Conservation (phyloP, 768 basidiomycete species). For the Amanita muscaria region DNA sequence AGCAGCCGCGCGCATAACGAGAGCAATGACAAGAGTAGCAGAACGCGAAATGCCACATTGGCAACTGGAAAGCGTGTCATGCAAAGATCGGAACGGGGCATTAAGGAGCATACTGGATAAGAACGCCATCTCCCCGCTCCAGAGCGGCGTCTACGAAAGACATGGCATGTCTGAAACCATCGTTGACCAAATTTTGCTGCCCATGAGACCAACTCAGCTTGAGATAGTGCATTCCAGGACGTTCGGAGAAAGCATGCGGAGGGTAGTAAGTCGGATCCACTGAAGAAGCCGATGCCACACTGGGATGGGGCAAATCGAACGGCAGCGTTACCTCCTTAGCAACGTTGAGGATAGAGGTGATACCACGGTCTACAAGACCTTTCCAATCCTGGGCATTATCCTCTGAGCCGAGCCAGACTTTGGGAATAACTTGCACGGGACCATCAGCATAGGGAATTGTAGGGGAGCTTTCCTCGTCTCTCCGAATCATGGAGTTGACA, state of each 20-base stretch:
- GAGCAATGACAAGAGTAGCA: slow-evolving; percentile 82
- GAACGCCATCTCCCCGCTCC: slow-evolving; percentile 66
- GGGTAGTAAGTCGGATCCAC: slow-evolving; percentile 57
- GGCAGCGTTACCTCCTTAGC: slow-evolving; percentile 84
- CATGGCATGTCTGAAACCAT: slow-evolving; percentile 77
- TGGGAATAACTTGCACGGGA: slow-evolving; percentile 77
- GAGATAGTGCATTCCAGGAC: slow-evolving; percentile 80
- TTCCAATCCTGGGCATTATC: slow-evolving; percentile 85
- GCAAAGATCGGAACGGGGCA: slow-evolving; percentile 16
- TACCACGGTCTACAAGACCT: slow-evolving; percentile 58
- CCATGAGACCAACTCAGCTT: slow-evolving; percentile 92
- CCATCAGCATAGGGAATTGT: slow-evolving; percentile 70
- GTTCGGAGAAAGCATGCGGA: slow-evolving; percentile 55
- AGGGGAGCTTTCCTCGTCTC: slow-evolving; percentile 47
- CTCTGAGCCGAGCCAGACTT: slow-evolving; percentile 86
- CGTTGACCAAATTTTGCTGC: slow-evolving; percentile 76
- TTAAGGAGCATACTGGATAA: slow-evolving; percentile 60
- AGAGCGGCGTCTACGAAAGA: slow-evolving; percentile 72
- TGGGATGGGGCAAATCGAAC: slow-evolving; percentile 46
- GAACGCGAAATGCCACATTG: slow-evolving; percentile 92
- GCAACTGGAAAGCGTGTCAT: slow-evolving; percentile 52
- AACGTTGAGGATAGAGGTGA: slow-evolving; percentile 81
- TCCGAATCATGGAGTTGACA: slow-evolving; percentile 42
- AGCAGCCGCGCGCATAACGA: slow-evolving; percentile 90
- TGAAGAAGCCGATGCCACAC: slow-evolving; percentile 63